These are phyloP conservation scores for Trichoderma asperellum DNA, from an alignment of 2,329 filamentous ascomycete species.

Conservation along the genomic window DNA sequence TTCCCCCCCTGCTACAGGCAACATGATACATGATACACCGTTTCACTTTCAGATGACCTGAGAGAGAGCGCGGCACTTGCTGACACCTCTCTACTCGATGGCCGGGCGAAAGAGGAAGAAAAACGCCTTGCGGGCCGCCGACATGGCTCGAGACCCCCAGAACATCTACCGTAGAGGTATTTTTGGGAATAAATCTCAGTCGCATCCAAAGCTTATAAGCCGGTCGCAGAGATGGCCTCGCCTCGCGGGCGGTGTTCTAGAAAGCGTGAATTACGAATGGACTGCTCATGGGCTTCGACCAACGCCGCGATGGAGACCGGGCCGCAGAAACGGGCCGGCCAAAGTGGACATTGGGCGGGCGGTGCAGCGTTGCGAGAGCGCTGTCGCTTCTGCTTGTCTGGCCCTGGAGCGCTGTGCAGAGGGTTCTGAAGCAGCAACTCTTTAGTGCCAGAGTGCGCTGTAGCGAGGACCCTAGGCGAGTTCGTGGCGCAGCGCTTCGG, in stretches of 20 bases:
- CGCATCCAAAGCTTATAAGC: not conserved
- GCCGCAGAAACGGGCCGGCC: conserved; percentile 31
- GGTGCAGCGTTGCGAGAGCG: conserved; percentile 18
- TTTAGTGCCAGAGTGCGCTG: conserved; percentile 5
- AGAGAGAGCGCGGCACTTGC: not conserved
- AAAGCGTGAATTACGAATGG: conserved; percentile 14
- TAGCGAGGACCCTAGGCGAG: not conserved
- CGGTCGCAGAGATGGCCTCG: conserved; percentile 26
- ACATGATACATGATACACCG: not conserved
- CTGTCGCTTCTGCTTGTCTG: not conserved
- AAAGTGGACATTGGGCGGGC: conserved; percentile 17
- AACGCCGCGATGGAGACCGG: conserved; percentile 19
- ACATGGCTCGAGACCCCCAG: not conserved
- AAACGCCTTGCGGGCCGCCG: conserved; percentile 24
- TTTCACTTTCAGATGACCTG: not conserved
- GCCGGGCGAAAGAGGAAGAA: not conserved
- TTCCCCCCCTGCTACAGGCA: not conserved
- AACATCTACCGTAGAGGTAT: not conserved
- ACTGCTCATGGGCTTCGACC: not conserved
- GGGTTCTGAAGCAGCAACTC: not conserved
- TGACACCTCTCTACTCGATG: not conserved
- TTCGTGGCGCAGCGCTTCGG: conserved; percentile 26
- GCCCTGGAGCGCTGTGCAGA: not conserved
- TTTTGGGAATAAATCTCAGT: not conserved
- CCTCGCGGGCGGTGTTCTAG: conserved; percentile 23